Evolutionary conservation across 2,329 filamentous ascomycete species (phyloP), one percentile per base, ranked within the genome.

Genomic region (Fusarium mexicanum): DNA sequence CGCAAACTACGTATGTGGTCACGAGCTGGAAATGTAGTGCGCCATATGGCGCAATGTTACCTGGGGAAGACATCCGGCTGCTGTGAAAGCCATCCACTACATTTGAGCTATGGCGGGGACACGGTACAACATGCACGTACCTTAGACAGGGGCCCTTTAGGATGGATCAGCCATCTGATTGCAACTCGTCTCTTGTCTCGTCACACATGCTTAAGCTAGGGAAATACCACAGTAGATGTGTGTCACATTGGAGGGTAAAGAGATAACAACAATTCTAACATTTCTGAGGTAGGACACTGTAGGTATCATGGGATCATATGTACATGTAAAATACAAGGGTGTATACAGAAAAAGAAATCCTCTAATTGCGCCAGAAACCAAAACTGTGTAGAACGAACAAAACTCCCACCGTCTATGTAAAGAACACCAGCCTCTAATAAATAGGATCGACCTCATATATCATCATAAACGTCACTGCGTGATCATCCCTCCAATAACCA

Each of bases 391-490:
- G 47, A 64, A 47, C 61, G 38, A 59, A 57, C 18, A 64, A 69
- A 70, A 66, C 41, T 48, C 72, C 72, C 53, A 38, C 72, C 68
- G 64, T 73, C 72, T 75, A 66, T 74, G 53, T 63, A 74, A 58
- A 58, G 37, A 60, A 54, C 31, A 31, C 55, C 44, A 33, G 70
- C 54, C 35, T 77, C 67, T 75, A 75, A 61, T 53, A 57, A 63
- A 31, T 31, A 38, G 22, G 16, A 33, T 58, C 59, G 64, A 69
- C 64, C 67, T 75, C 69, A 74, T 72, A 62, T 73, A 59, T 73
- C 72, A 63, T 74, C 54, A 64, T 51, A 67, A 68, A 67, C 72
- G 67, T 75, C 66, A 76, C 66, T 71, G 55, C 66, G 57, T 75
- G 59, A 70, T 67, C 51, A 29, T 59, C 61, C 44, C 47, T 29